Conservation (phyloP, 176 grass and related monocot species). For the Rhynchospora tenuis region DNA sequence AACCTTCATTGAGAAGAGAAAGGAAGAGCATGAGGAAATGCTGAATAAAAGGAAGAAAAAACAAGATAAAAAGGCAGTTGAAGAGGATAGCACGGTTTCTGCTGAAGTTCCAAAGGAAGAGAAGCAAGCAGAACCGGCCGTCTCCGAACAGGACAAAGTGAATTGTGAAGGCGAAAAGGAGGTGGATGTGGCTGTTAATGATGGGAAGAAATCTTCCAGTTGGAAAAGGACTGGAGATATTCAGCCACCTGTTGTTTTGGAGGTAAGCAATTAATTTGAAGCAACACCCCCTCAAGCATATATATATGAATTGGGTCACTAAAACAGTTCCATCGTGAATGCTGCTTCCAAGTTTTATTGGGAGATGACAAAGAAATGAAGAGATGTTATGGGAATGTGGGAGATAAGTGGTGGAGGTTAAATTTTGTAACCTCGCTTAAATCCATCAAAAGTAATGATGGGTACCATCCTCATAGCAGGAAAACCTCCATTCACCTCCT, state of each 20-base stretch:
- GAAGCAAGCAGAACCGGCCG: conserved; percentile 10
- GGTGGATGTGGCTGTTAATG: conserved; percentile 30
- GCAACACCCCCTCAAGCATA: background rate
- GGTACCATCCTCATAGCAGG: too few relatives aligned
- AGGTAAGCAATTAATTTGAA: conserved; percentile 43
- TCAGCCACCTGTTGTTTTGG: conserved; percentile 70
- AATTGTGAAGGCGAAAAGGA: conserved; percentile 37
- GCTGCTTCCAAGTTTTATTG: too few relatives aligned
- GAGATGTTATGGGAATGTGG: too few relatives aligned
- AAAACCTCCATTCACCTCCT: too few relatives aligned
- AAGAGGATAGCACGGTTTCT: background rate
- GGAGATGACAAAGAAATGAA: too few relatives aligned
- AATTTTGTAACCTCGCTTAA: too few relatives aligned
- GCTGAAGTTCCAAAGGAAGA: conserved; percentile 35
- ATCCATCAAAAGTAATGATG: too few relatives aligned
- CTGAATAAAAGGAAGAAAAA: conserved; percentile 51
- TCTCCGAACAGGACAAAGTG: conserved; percentile 30
- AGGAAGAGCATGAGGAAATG: conserved; percentile 72
- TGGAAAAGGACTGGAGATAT: conserved; percentile 57
- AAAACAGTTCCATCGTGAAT: background rate
- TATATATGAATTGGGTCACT: background rate
- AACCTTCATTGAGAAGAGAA: conserved; percentile 64
- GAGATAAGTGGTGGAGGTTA: too few relatives aligned
- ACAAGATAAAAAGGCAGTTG: conserved; percentile 8
- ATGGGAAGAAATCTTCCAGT: conserved; percentile 34